phyloP scores from a whole-genome alignment of 306 rosid genomes.

The Corylus heterophylla region DNA sequence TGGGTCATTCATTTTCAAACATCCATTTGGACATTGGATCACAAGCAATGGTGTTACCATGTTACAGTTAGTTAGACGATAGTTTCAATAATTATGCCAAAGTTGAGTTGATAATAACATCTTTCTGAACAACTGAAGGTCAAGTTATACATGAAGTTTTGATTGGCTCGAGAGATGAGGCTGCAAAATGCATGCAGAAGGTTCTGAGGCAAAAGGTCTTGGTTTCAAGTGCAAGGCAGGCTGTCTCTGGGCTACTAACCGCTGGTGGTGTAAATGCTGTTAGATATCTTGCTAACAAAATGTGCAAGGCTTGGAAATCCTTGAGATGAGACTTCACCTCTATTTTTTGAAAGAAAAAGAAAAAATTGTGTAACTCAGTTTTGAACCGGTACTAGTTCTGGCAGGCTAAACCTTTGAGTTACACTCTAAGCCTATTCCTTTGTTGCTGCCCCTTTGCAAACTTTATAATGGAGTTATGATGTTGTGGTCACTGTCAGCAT shows the following conservation, averaged over 20 bases:
- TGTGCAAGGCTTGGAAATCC: slow-evolving; percentile 82
- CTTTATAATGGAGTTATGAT: neutral
- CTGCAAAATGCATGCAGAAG: slow-evolving; percentile 68
- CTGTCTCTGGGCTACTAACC: slow-evolving; percentile 72
- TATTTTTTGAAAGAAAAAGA: no score
- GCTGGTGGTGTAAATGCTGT: slow-evolving; percentile 69
- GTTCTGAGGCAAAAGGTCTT: slow-evolving; percentile 66
- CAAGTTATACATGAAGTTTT: slow-evolving; percentile 33
- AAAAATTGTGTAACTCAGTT: no score
- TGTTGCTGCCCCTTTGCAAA: neutral
- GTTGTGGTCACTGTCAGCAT: neutral
- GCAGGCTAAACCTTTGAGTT: neutral
- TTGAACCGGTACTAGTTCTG: neutral
- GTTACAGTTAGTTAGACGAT: slow-evolving; percentile 12
- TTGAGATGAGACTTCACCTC: slow-evolving; percentile 39
- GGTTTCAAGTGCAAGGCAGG: slow-evolving; percentile 93
- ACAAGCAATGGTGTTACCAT: neutral
- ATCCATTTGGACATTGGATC: neutral
- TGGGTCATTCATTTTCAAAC: neutral
- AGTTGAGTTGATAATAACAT: neutral
- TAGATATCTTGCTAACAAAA: slow-evolving; percentile 63
- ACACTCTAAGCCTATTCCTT: neutral
- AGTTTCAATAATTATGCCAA: neutral
- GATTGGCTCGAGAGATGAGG: slow-evolving; percentile 63
- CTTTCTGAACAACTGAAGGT: slow-evolving; percentile 44